Percentiles rank a stretch among this genome's conserved stretches.
Evolutionary conservation across 2,329 filamentous ascomycete species (phyloP).

Genomic region (Xylariaceae sp.): DNA sequence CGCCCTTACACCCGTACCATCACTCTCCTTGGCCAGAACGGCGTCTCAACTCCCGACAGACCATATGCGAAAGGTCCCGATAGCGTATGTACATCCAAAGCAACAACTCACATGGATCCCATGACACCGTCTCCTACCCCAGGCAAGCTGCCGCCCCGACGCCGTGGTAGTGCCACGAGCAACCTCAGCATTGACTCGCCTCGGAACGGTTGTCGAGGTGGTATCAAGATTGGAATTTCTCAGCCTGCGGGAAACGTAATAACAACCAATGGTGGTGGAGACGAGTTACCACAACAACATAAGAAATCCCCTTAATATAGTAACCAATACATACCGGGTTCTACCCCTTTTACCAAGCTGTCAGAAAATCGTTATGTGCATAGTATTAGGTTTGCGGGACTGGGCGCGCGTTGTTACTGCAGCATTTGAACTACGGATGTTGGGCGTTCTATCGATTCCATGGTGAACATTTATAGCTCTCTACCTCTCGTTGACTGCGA

Average conservation of each 20-base stretch:
- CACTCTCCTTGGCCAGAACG: slow-evolving; percentile 21
- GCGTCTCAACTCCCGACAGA: slow-evolving; percentile 16
- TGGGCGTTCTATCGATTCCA: too few species aligned
- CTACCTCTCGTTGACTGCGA: too few species aligned
- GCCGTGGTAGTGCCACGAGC: slow-evolving; percentile 32
- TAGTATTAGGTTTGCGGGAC: too few species aligned
- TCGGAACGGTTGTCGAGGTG: slow-evolving; percentile 30
- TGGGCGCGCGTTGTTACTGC: too few species aligned
- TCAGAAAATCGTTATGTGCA: too few species aligned
- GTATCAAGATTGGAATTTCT: slow-evolving; percentile 38
- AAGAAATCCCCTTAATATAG: background rate
- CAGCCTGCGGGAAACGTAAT: slow-evolving; percentile 35
- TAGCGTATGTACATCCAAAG: slow-evolving; percentile 13
- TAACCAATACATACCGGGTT: background rate
- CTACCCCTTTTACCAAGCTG: too few species aligned
- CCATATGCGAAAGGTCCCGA: slow-evolving; percentile 16
- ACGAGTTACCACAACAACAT: slow-evolving; percentile 19
- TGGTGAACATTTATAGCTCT: too few species aligned
- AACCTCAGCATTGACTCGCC: slow-evolving; percentile 39
- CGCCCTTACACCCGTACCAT: slow-evolving; percentile 19
- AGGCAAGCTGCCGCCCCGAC: slow-evolving; percentile 16
- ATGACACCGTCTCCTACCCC: slow-evolving; percentile 18
- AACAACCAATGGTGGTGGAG: slow-evolving; percentile 30
- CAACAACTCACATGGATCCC: slow-evolving; percentile 1
- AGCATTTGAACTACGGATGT: too few species aligned